Evolutionary conservation across 2,329 filamentous ascomycete genomes (phyloP).

Genomic region (Fusarium musae): DNA sequence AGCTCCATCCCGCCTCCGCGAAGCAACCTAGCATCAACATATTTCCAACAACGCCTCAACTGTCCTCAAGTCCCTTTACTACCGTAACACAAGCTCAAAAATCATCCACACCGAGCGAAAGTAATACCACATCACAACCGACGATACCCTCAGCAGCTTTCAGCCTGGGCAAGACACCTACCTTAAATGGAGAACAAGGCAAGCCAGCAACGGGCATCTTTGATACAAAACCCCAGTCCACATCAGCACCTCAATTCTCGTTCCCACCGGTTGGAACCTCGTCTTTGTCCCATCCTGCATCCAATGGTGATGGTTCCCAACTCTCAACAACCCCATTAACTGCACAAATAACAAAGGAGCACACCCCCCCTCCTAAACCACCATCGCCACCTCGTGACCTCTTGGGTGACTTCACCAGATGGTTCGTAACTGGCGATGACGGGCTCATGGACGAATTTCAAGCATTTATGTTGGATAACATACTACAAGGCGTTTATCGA

Average conservation of each 20-base stretch:
- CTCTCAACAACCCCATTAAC: constrained; percentile 2
- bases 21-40: constrained; percentile 26
- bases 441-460: constrained; percentile 65
- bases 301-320: background rate
- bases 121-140: background rate
- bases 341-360: constrained; percentile 10
- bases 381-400: constrained; percentile 50
- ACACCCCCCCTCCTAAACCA: constrained; percentile 1
- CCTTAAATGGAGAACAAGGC: background rate
- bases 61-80: constrained; percentile 17
- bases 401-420: constrained; percentile 62
- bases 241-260: constrained; percentile 14
- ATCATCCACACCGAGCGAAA: background rate
- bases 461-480: constrained; percentile 56
- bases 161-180: background rate
- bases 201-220: constrained; percentile 7
- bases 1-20: background rate
- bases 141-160: background rate
- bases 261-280: constrained; percentile 18
- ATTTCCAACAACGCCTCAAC: constrained; percentile 30
- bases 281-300: background rate
- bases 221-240: background rate
- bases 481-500: constrained; percentile 56
- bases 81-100: constrained; percentile 14
- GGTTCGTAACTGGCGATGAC: constrained; percentile 65